Evolutionary conservation across 192 early-diverging fungal species (phyloP), one percentile per base, ranked within the genome.

Genomic region (Coemansia sp.): DNA sequence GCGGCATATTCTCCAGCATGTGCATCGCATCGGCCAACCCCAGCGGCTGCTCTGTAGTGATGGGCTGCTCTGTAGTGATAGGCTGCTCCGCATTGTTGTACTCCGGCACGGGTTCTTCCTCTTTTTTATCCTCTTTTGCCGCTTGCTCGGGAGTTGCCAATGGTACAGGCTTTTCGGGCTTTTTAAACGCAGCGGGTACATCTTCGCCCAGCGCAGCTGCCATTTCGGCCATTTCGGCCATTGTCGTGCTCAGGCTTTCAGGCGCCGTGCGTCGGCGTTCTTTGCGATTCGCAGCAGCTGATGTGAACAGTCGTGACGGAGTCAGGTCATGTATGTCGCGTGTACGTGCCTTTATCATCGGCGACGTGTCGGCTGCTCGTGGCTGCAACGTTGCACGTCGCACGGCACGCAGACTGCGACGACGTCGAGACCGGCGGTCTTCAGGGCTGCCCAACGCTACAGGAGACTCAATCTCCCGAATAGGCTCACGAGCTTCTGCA

Each of bases 171-270:
- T 25, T 24, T 24, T 53, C 51, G 25, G 51, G 23, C 51, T 53
- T 53, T 11, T 27, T 53, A 11, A 69, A 53, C 25, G 65, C 43
- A 19, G 12, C 19, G 8, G 77, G 77, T 0, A 80, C 15, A 24
- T 80, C 77, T 32, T 80, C 77, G 32, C 77, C 77, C 48, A 80
- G 62, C 3, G 77, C 77, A 3, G 65, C 63, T 1, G 77, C 77
- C 67, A 80, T 65, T 23, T 60, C 68, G 0, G 77, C 77, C 43
- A 80, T 57, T 55, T 11, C 65, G 57, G 5, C 75, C 64, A 15
- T 71, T 57, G 5, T 59, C 25, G 39, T 66, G 66, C 29, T 19
- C 17, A 37, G 55, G 12, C 29, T 47, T 29, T 10, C 22, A 29
- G 43, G 59, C 17, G 23, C 57, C 38, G 25, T 53, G 23, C 35